Conservation (phyloP, 176 grass and related monocot species). For the Themeda triandra region DNA sequence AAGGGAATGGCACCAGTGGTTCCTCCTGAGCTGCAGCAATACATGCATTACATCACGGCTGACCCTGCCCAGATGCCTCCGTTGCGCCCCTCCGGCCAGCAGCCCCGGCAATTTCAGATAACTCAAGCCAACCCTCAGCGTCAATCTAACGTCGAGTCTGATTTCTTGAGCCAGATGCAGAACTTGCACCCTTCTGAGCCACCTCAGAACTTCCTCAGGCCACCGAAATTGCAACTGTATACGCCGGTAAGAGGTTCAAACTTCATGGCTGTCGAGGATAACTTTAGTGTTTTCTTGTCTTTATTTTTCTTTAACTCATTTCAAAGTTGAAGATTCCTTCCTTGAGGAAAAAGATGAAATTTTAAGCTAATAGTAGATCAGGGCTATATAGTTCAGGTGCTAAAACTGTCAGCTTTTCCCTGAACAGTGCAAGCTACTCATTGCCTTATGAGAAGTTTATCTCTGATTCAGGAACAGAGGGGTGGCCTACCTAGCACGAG, state of each 20-base stretch:
- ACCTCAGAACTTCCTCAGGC: conserved; percentile 51
- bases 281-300: not conserved
- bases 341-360: not conserved
- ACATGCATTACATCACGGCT: conserved; percentile 53
- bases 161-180: conserved; percentile 64
- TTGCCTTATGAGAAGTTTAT: not conserved
- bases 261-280: not conserved
- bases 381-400: not conserved
- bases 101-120: conserved; percentile 48
- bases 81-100: conserved; percentile 26
- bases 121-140: conserved; percentile 24
- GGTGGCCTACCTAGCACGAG: conserved; percentile 37
- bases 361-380: not conserved
- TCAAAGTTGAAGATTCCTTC: not conserved
- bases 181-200: conserved; percentile 39
- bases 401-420: not conserved
- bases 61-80: conserved; percentile 32
- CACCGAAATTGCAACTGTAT: conserved; percentile 43
- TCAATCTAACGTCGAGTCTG: conserved; percentile 44
- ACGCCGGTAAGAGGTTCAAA: conserved; percentile 20
- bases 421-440: not conserved
- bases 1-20: conserved; percentile 71
- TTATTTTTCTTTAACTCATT: not conserved
- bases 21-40: conserved; percentile 65
- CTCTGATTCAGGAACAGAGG: conserved; percentile 47